Evolutionary conservation across 495 filamentous ascomycete genomes (phyloP).

Genomic region (Tuber aestivum): DNA sequence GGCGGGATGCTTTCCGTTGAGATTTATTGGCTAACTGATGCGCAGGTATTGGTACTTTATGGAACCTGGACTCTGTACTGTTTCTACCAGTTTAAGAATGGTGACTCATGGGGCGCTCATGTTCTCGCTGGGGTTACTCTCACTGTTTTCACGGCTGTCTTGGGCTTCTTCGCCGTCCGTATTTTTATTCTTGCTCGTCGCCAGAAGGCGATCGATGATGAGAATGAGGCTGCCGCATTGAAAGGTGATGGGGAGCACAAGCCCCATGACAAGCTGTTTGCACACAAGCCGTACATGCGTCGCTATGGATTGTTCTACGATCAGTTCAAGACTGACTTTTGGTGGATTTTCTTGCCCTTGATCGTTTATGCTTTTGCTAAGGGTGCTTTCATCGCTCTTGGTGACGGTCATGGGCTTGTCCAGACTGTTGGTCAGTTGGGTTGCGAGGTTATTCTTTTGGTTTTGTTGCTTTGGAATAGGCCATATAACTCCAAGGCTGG

Average conservation of each 20-base stretch:
- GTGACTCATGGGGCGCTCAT: conserved; percentile 95
- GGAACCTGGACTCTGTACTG: conserved; percentile 95
- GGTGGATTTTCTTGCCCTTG: conserved; percentile 90
- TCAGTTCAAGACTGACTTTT: conserved; percentile 82
- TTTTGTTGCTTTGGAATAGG: conserved; percentile 71
- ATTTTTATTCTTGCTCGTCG: conserved; percentile 71
- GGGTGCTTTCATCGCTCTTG: conserved; percentile 79
- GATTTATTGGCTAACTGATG: background rate
- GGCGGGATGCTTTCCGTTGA: background rate
- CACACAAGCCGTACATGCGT: conserved; percentile 84
- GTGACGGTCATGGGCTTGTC: conserved; percentile 74
- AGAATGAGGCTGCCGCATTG: conserved; percentile 24
- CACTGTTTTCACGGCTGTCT: conserved; percentile 66
- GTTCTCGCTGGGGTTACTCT: conserved; percentile 76
- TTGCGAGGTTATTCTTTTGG: conserved; percentile 62
- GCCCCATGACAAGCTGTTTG: conserved; percentile 55
- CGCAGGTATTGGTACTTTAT: conserved; percentile 75
- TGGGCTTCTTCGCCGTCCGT: conserved; percentile 72
- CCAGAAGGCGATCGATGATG: conserved; percentile 59
- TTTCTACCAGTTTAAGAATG: conserved; percentile 85
- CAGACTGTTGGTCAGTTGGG: conserved; percentile 74
- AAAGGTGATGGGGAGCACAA: conserved; percentile 42
- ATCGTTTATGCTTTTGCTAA: conserved; percentile 92
- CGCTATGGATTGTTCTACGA: conserved; percentile 98
- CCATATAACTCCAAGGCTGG: conserved; percentile 80